Evolutionary conservation across 495 filamentous ascomycete species (phyloP).

Genomic region (Symbiotaphrina buchneri): DNA sequence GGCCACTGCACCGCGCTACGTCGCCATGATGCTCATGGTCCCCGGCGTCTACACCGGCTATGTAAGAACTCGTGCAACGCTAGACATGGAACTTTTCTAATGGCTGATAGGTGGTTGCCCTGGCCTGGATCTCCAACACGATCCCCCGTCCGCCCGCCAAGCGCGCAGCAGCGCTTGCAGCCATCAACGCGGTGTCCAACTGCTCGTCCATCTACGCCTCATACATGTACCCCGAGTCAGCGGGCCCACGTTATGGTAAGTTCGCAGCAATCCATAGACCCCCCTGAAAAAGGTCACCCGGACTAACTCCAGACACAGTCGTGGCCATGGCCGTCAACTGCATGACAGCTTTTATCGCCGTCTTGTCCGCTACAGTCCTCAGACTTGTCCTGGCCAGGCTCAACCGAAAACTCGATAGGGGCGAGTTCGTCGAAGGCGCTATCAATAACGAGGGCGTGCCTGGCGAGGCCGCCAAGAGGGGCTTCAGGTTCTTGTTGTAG

Average conservation of each 20-base stretch:
- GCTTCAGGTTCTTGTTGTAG: neutral
- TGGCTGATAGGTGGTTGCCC: constrained; percentile 37
- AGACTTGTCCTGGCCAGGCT: constrained; percentile 40
- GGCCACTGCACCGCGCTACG: constrained; percentile 38
- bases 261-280: no score
- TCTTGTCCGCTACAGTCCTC: constrained; percentile 38
- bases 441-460: neutral
- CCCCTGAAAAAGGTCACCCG: no score
- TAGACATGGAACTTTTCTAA: neutral
- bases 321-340: constrained; percentile 60
- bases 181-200: constrained; percentile 68
- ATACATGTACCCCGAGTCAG: constrained; percentile 44
- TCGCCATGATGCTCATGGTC: constrained; percentile 72
- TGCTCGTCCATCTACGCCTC: constrained; percentile 45
- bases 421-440: neutral
- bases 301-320: no score
- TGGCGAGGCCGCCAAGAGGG: neutral
- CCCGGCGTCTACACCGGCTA: constrained; percentile 16
- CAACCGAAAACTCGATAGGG: constrained; percentile 47
- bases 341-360: constrained; percentile 39
- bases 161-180: constrained; percentile 56
- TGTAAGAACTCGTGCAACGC: neutral
- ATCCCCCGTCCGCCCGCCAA: constrained; percentile 71
- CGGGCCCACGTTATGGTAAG: constrained; percentile 24
- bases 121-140: constrained; percentile 63